These are phyloP conservation scores for Mytilinidion resinicola DNA, from an alignment of 495 filamentous ascomycete species.

Conservation along the genomic window DNA sequence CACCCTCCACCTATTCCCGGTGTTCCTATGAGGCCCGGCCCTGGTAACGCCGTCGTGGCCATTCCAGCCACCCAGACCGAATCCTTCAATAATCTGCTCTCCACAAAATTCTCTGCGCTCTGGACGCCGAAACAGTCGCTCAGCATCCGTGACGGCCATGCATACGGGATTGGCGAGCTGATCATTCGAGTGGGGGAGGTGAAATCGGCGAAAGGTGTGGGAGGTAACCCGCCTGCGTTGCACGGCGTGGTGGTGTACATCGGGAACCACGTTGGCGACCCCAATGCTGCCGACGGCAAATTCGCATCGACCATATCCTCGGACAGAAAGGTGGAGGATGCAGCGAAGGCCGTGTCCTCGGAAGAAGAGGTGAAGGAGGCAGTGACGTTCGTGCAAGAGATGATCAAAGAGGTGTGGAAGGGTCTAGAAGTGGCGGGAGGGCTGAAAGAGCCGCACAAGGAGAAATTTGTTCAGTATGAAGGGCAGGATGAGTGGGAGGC, in stretches of 20 bases:
- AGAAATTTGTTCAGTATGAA: neutral
- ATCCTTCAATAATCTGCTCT: neutral
- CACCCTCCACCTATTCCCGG: neutral
- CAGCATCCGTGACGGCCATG: neutral
- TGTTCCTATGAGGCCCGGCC: neutral
- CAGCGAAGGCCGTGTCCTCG: neutral
- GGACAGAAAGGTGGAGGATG: neutral
- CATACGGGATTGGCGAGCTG: neutral
- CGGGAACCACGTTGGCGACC: neutral
- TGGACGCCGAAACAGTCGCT: neutral
- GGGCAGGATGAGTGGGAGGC: neutral
- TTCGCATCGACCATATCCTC: neutral
- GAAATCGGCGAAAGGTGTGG: neutral
- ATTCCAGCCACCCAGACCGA: neutral
- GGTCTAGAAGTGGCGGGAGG: neutral
- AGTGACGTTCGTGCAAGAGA: neutral
- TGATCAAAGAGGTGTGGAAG: neutral
- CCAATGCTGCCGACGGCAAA: too few relatives aligned
- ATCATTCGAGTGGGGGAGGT: neutral
- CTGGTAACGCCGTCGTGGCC: neutral
- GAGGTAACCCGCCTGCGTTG: neutral
- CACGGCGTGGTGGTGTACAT: neutral
- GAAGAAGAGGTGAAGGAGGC: neutral
- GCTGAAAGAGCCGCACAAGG: conserved; percentile 1
- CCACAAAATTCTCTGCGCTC: neutral